Conservation (phyloP, 306 rosid genomes). For the Carpinus fangiana region DNA sequence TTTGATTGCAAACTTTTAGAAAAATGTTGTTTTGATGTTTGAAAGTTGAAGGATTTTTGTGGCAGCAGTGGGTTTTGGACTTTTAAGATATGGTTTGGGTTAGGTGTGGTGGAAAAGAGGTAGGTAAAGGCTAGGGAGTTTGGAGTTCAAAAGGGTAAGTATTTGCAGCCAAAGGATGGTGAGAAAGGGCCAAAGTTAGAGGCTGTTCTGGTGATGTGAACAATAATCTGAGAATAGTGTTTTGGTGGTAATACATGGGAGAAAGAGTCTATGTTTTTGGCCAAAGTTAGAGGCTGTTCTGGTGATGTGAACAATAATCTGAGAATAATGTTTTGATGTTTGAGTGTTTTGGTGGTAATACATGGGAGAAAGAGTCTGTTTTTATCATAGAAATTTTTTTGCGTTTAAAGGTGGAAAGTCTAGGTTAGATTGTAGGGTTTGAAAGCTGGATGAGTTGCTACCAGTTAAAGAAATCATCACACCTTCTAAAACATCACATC, state of each 20-base stretch:
- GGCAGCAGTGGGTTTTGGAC: neutral
- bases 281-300: neutral
- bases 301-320: neutral
- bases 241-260: neutral
- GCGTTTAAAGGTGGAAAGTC: neutral
- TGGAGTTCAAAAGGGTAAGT: neutral
- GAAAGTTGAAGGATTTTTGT: too few relatives aligned
- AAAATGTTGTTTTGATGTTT: too few relatives aligned
- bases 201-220: neutral
- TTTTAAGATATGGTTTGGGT: neutral
- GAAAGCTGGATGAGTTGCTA: neutral
- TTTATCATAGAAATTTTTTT: neutral
- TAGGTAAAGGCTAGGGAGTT: neutral
- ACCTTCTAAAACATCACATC: neutral
- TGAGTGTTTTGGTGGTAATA: too few relatives aligned
- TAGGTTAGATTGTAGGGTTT: neutral
- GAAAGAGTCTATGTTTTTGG: neutral
- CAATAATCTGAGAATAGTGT: neutral
- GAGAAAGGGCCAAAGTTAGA: neutral
- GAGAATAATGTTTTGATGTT: neutral
- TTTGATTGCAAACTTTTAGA: too few relatives aligned
- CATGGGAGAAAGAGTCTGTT: neutral
- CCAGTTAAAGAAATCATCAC: too few relatives aligned
- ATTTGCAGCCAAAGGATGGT: neutral
- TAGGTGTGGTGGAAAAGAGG: neutral